Evolutionary conservation across 2,329 filamentous ascomycete genomes (phyloP), one percentile per base, ranked within the genome.

Genomic region (Aspergillus niger): DNA sequence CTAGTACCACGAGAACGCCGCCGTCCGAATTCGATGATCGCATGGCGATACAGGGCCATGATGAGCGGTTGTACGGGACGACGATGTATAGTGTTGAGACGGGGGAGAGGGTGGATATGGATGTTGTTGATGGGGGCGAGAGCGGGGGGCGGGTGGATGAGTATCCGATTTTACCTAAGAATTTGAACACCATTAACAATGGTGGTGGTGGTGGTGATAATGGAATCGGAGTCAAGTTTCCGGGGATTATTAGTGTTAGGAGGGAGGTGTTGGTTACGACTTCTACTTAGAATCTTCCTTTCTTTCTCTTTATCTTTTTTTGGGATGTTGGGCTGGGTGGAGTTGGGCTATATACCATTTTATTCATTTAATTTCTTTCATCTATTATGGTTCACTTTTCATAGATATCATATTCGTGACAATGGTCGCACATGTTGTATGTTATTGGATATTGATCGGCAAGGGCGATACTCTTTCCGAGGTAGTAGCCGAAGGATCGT

Each of bases 61-160:
- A 47, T n/a, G 53, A 55, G 26, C 39, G 53, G 17, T 17, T 55
- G 5, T 55, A 55, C 13, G 39, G 39, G 15, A 55, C 39, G 24
- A 55, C 53, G 17, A 44, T 55, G 17, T 55, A 44, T 26, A 55
- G 39, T 39, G 39, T 55, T 22, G 53, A 55, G 39, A 24, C 39
- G 5, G 53, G 53, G n/a, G 43, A 55, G 24, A 28, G 30, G 41
- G 6, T 39, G 5, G 41, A 55, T 15, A 15, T 30, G 30, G 53
- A 39, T 30, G 39, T 11, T 10, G 38, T 0, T 13, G 32, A 36
- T 4, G 32, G 32, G 0, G 32, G 32, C 4, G 32, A 36, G 32
- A 36, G 32, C 6, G 32, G 32, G 32, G 2, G 32, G 32, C 5
- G 32, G 32, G 32, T 36, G 2, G 53, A 55, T 22, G 39, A 55